These are phyloP conservation scores for Hirschfeldia incana DNA, from an alignment of 345 rosid species.

Conservation along the genomic window DNA sequence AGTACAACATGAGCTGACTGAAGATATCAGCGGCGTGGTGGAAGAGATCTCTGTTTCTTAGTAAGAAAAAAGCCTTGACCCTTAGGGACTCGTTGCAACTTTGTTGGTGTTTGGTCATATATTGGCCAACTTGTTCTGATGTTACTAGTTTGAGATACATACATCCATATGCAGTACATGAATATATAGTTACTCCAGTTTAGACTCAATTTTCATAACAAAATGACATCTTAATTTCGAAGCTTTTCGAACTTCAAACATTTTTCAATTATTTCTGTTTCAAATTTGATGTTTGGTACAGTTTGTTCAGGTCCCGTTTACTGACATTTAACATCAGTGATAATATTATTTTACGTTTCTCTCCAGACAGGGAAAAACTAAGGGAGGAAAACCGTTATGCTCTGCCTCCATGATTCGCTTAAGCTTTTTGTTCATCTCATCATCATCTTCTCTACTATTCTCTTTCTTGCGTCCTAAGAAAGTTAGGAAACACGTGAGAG, in stretches of 20 bases:
- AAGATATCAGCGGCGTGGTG: constrained; percentile 48
- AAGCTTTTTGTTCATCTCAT: too few species aligned
- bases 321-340: background rate
- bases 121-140: constrained; percentile 16
- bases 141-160: constrained; percentile 8
- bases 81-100: constrained; percentile 12
- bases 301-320: background rate
- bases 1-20: constrained; percentile 45
- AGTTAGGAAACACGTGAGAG: constrained; percentile 10
- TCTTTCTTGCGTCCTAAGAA: constrained; percentile 35
- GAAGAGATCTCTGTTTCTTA: constrained; percentile 62
- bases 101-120: constrained; percentile 13
- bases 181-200: background rate
- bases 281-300: background rate
- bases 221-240: background rate
- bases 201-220: background rate
- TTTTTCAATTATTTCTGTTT: background rate
- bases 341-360: background rate
- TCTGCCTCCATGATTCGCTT: too few species aligned
- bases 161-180: constrained; percentile 21
- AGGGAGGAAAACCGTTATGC: constrained; percentile 36
- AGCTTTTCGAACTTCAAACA: background rate
- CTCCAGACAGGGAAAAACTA: constrained; percentile 11
- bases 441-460: background rate
- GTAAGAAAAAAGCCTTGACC: background rate